These are phyloP conservation scores for Tephrocybe rancida DNA, from an alignment of 768 basidiomycete species.

Conservation along the genomic window DNA sequence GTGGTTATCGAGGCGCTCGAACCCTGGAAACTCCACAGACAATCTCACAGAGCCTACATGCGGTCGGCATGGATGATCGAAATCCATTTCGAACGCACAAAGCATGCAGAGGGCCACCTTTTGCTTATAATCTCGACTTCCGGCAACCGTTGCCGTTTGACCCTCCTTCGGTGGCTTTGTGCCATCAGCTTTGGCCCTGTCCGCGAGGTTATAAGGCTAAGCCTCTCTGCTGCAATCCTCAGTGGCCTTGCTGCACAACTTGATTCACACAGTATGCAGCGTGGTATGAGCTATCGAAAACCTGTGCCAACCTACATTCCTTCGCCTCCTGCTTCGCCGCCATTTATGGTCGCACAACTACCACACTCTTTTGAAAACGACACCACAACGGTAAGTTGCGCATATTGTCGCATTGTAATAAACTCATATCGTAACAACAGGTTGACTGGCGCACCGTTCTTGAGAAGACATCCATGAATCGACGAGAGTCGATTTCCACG, in stretches of 20 bases:
- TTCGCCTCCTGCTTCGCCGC: slow-evolving; percentile 56
- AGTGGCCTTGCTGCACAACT: neutral
- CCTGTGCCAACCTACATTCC: slow-evolving; percentile 71
- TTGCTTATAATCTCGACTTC: neutral
- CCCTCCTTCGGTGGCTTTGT: slow-evolving; percentile 4
- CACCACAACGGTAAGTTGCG: neutral
- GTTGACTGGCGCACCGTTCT: slow-evolving; percentile 37
- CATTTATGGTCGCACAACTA: slow-evolving; percentile 11
- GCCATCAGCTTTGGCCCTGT: slow-evolving; percentile 12
- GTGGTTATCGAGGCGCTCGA: slow-evolving; percentile 2
- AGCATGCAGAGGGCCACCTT: slow-evolving; percentile 1
- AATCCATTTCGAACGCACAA: slow-evolving; percentile 1
- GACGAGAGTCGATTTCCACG: slow-evolving; percentile 2
- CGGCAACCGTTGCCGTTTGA: neutral
- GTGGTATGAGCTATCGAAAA: slow-evolving; percentile 67
- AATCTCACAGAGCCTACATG: neutral
- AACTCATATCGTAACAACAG: slow-evolving; percentile 25
- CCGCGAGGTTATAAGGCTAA: slow-evolving; percentile 2
- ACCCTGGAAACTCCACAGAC: neutral
- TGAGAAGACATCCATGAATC: slow-evolving; percentile 15
- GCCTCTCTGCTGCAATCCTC: neutral
- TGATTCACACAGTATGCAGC: slow-evolving; percentile 27
- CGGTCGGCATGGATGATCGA: slow-evolving; percentile 1
- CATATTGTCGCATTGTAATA: neutral
- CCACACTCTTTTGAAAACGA: slow-evolving; percentile 11